Evolutionary conservation across 2,329 filamentous ascomycete genomes (phyloP).

Genomic region (Cladosporium oxysporum): DNA sequence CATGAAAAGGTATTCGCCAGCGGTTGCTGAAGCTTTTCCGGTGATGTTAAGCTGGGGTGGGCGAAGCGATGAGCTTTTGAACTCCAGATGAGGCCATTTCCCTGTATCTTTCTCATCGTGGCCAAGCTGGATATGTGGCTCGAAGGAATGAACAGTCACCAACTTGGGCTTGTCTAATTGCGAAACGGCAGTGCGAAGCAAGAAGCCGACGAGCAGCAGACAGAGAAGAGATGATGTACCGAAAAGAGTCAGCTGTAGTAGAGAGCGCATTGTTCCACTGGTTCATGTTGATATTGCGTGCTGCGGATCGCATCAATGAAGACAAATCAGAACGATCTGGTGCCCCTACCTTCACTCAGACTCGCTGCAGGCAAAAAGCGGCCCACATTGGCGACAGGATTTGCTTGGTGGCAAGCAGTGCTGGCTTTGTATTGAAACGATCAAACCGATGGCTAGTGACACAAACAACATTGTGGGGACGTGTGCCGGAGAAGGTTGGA

Average conservation of each 20-base stretch:
- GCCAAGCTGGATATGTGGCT: slow-evolving; percentile 1
- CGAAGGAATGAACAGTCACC: background rate
- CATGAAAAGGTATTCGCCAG: slow-evolving; percentile 25
- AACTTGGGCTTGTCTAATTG: background rate
- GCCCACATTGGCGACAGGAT: background rate
- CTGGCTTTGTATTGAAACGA: background rate
- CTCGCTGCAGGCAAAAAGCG: background rate
- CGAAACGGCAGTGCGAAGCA: background rate
- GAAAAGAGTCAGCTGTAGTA: background rate
- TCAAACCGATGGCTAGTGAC: background rate
- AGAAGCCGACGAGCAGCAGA: background rate
- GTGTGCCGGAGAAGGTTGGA: background rate
- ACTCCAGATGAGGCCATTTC: slow-evolving; percentile 1
- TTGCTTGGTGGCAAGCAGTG: background rate
- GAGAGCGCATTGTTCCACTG: slow-evolving; percentile 1
- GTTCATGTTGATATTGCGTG: background rate
- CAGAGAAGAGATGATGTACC: slow-evolving; percentile 4
- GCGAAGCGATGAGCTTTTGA: slow-evolving; percentile 10
- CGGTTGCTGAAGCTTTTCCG: slow-evolving; percentile 6
- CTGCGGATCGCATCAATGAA: background rate
- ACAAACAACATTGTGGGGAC: slow-evolving; percentile 5
- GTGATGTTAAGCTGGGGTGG: background rate
- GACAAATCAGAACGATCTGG: background rate
- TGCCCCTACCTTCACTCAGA: too few species aligned
- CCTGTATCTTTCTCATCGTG: background rate